Conservation (phyloP, 2,329 filamentous ascomycete species). For the Aspergillus sp. region DNA sequence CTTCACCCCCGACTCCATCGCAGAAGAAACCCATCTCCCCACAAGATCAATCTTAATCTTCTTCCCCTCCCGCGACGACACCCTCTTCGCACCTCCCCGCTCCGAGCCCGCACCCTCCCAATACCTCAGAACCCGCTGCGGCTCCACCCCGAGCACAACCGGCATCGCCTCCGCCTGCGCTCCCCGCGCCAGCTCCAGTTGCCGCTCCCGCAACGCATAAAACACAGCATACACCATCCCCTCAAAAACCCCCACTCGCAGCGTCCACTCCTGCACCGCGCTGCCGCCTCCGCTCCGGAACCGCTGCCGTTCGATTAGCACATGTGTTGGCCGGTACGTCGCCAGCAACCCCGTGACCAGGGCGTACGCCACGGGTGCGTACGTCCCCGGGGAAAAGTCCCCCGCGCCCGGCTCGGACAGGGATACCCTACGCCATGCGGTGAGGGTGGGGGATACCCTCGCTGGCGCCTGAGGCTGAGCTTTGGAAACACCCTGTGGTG, state of each 20-base stretch:
- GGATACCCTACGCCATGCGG: slow-evolving; percentile 42
- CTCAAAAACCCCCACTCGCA: slow-evolving; percentile 78
- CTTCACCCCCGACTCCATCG: not conserved
- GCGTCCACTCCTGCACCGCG: slow-evolving; percentile 75
- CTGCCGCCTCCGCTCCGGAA: slow-evolving; percentile 62
- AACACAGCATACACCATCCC: slow-evolving; percentile 74
- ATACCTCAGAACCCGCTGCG: slow-evolving; percentile 24
- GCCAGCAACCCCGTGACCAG: slow-evolving; percentile 52
- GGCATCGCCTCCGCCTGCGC: not conserved
- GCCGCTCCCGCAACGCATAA: slow-evolving; percentile 47
- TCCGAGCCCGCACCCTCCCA: slow-evolving; percentile 44
- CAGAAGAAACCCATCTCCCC: slow-evolving; percentile 48
- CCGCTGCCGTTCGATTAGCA: slow-evolving; percentile 68
- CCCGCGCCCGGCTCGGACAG: slow-evolving; percentile 25
- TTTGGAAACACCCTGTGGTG: too few species aligned
- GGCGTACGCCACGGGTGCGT: slow-evolving; percentile 56
- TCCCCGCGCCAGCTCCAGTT: not conserved
- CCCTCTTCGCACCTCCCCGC: slow-evolving; percentile 13
- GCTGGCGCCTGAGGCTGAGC: not conserved
- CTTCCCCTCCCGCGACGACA: slow-evolving; percentile 34
- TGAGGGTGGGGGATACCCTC: slow-evolving; percentile 23
- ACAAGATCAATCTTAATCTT: slow-evolving; percentile 63
- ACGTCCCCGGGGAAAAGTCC: slow-evolving; percentile 51
- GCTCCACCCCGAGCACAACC: slow-evolving; percentile 14
- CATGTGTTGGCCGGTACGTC: slow-evolving; percentile 58